Evolutionary conservation across 140 eudicot species (phyloP).

Genomic region (Oenanthe javanica): DNA sequence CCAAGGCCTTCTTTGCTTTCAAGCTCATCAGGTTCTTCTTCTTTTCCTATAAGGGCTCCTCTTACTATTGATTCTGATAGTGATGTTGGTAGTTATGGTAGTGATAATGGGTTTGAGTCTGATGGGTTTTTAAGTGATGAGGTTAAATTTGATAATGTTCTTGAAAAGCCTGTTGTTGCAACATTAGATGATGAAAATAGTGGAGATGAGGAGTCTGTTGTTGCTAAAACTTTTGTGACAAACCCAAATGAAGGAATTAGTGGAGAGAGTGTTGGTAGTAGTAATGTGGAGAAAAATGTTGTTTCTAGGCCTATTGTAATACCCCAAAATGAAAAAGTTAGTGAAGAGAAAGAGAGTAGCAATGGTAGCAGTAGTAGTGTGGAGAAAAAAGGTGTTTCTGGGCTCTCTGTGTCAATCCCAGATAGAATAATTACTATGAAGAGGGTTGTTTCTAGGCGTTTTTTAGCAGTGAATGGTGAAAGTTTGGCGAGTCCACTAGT

Average conservation of each 20-base stretch:
- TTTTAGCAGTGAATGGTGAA: constrained; percentile 25
- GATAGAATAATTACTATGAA: constrained; percentile 21
- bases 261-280: constrained; percentile 11
- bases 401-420: constrained; percentile 18
- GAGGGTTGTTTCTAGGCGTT: constrained; percentile 24
- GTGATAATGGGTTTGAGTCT: constrained; percentile 29
- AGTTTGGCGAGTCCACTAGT: constrained; percentile 2
- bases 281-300: constrained; percentile 11
- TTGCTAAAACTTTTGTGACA: not conserved
- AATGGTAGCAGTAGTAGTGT: not conserved
- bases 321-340: constrained; percentile 22
- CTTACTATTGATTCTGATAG: constrained; percentile 65
- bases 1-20: constrained; percentile 15
- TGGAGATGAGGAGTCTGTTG: constrained; percentile 14
- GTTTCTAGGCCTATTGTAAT: constrained; percentile 22
- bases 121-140: constrained; percentile 39
- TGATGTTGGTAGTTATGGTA: constrained; percentile 38
- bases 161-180: constrained; percentile 19
- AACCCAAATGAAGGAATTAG: constrained; percentile 26
- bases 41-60: constrained; percentile 76
- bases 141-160: constrained; percentile 24
- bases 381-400: not conserved
- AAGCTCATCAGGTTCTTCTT: constrained; percentile 52
- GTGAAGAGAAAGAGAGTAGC: not conserved
- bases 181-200: constrained; percentile 23